Evolutionary conservation across 768 basidiomycete species (phyloP), one percentile per base, ranked within the genome.

Genomic region (Podaxis carcinomalis): DNA sequence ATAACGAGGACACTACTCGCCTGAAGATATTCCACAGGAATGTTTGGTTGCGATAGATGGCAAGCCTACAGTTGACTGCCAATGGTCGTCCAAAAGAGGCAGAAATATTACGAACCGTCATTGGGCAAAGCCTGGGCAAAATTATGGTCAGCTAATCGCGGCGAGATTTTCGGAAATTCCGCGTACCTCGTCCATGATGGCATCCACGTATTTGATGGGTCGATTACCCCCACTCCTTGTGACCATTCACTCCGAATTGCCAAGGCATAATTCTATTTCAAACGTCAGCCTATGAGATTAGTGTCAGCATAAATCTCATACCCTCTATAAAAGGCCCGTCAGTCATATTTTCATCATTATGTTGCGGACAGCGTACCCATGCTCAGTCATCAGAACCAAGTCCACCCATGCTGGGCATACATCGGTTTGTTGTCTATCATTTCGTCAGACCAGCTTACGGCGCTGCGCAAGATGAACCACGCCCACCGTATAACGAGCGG

Each of bases 151-250:
- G 49, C 32, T 51, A 11, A 4, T 9, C 36, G 16, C 14, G 2
- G 36, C 36, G 39, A n/a, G 5, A 32, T 25, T 6, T n/a, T 44
- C 23, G 25, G 39, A 35, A 47, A 37, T 16, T 59, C 49, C 7
- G 67, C 72, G 51, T 64, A 76, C 76, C 14, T 82, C 83, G 59
- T 81, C 66, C 54, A 82, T 74, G 57, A 86, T 67, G 16, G 75
- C 78, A 65, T 85, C 82, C 4, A 80, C 78, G 62, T 85, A 84
- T 69, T 84, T 83, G 62, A 84, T 78, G 46, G 81, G 66, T 35
- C 79, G 77, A 64, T 84, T 80, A 2, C 83, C 84, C 3, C 80
- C 79, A 63, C 72, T 70, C 83, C 32, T 73, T 82, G 57, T 84
- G 68, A 28, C 77, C 78, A 3, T 80, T 67, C 51, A 73, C 70